Conservation (phyloP, 805 yeast genomes). For the Candida anglica region DNA sequence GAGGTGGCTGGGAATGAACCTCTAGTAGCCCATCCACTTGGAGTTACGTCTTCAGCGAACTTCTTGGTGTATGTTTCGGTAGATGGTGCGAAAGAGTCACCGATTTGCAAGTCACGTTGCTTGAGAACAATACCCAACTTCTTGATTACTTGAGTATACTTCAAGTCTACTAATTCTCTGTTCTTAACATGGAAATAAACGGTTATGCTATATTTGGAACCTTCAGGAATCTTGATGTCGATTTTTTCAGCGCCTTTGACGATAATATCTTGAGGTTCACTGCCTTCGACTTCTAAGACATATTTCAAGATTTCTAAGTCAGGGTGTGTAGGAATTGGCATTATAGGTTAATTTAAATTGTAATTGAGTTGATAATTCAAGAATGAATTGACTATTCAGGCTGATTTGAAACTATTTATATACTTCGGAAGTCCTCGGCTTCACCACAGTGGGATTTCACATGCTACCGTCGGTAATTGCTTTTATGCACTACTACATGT, state of each 20-base stretch:
- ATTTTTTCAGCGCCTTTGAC: conserved; percentile 26
- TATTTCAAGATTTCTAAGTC: conserved; percentile 30
- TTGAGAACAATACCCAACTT: conserved; percentile 32
- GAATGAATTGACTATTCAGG: not conserved
- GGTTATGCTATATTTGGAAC: conserved; percentile 26
- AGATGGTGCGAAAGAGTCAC: conserved; percentile 27
- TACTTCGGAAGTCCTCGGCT: too few relatives aligned
- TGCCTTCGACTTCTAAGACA: conserved; percentile 26
- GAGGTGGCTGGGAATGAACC: conserved; percentile 28
- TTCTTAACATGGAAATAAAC: conserved; percentile 29
- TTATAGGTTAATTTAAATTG: not conserved
- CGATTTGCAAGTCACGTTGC: conserved; percentile 24
- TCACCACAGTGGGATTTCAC: too few relatives aligned
- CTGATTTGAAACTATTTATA: not conserved
- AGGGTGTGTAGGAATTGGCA: conserved; percentile 17
- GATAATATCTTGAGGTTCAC: conserved; percentile 17
- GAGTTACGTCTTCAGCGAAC: conserved; percentile 33
- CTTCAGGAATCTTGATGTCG: conserved; percentile 32
- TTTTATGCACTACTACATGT: too few relatives aligned
- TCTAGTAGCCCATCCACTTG: conserved; percentile 36
- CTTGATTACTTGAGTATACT: conserved; percentile 32
- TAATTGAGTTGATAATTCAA: not conserved
- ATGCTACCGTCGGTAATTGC: too few relatives aligned
- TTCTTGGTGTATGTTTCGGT: conserved; percentile 27
- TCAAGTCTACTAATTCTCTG: conserved; percentile 23